phyloP scores from a whole-genome alignment of 1,284 basidiomycete species.

The Pulveroboletus sp. region DNA sequence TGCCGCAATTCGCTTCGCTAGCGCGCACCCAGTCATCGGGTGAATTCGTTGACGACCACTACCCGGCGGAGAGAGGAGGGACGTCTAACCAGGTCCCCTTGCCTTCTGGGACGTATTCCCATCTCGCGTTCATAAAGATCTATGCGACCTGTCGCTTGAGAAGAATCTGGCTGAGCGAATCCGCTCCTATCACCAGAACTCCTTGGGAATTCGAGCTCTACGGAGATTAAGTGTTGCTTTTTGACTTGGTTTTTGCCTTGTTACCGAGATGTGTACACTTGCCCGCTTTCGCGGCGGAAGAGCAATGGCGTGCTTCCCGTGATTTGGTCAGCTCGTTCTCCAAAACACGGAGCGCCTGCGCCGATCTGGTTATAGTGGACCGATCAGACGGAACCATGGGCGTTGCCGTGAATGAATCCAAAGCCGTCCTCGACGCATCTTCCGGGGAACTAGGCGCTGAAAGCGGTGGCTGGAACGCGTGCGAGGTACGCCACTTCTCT shows the following conservation, averaged over 20 bases:
- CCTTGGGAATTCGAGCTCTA: slow-evolving; percentile 74
- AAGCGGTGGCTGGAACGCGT: slow-evolving; percentile 7
- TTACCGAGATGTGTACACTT: slow-evolving; percentile 13
- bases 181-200: slow-evolving; percentile 41
- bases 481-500: slow-evolving; percentile 17
- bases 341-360: slow-evolving; percentile 16
- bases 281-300: slow-evolving; percentile 18
- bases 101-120: slow-evolving; percentile 58
- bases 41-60: slow-evolving; percentile 27
- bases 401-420: slow-evolving; percentile 20
- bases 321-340: slow-evolving; percentile 3
- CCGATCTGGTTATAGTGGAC: slow-evolving; percentile 23
- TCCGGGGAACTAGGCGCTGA: slow-evolving; percentile 5
- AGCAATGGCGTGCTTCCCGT: slow-evolving; percentile 22
- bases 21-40: slow-evolving; percentile 31
- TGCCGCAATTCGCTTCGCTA: slow-evolving; percentile 60
- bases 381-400: slow-evolving; percentile 14
- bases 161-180: slow-evolving; percentile 75
- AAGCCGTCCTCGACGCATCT: slow-evolving; percentile 9
- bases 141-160: slow-evolving; percentile 80
- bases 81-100: slow-evolving; percentile 29
- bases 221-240: slow-evolving; percentile 27
- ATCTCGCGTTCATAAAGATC: slow-evolving; percentile 69
- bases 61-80: slow-evolving; percentile 20
- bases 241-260: slow-evolving; percentile 10